Conservation (phyloP, 345 rosid species). For the Salix brachista region DNA sequence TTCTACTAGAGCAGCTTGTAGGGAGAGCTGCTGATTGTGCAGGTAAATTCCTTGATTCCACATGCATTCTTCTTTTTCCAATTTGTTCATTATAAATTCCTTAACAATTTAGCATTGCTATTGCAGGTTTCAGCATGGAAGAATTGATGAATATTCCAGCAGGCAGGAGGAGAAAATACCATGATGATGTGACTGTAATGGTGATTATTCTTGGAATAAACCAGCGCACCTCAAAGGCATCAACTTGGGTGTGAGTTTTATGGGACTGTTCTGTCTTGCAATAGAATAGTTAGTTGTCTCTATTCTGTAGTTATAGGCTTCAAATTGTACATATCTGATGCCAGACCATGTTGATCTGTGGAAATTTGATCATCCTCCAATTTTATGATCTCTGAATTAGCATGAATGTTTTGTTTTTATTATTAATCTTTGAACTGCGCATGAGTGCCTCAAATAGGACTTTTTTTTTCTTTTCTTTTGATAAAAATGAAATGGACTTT, state of each 20-base stretch:
- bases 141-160: constrained; percentile 89
- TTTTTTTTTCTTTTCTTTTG: background rate
- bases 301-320: constrained; percentile 4
- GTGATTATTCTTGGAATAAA: constrained; percentile 78
- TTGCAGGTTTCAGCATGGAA: constrained; percentile 77
- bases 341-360: background rate
- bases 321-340: constrained; percentile 22
- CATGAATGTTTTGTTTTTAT: background rate
- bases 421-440: background rate
- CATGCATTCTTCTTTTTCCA: background rate
- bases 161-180: constrained; percentile 91
- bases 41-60: constrained; percentile 41
- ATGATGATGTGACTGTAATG: constrained; percentile 86
- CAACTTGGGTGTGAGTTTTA: constrained; percentile 45
- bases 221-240: constrained; percentile 84
- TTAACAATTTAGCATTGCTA: background rate
- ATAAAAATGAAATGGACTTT: background rate
- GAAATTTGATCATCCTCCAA: background rate
- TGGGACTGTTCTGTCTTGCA: constrained; percentile 3
- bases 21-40: constrained; percentile 79
- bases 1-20: constrained; percentile 72
- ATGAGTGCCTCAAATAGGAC: background rate
- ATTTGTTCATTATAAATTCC: background rate
- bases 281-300: background rate
- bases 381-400: constrained; percentile 7